phyloP scores from a whole-genome alignment of 2,329 filamentous ascomycete species.

The Rutstroemia sp. region DNA sequence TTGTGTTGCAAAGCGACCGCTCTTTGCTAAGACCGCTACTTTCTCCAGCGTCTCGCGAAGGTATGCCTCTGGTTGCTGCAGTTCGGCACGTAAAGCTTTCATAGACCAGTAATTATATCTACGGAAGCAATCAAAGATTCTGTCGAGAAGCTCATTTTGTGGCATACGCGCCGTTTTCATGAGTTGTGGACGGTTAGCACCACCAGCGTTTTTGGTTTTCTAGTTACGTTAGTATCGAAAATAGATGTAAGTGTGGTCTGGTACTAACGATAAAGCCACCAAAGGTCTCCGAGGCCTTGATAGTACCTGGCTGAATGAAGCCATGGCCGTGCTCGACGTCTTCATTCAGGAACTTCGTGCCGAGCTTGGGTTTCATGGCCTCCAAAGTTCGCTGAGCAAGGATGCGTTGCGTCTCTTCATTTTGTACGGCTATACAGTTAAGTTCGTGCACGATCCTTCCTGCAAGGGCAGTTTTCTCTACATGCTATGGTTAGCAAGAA shows the following conservation, averaged over 20 bases:
- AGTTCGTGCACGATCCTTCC: slow-evolving; percentile 71
- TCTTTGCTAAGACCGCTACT: slow-evolving; percentile 75
- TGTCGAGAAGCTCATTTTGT: slow-evolving; percentile 79
- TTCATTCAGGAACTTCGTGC: slow-evolving; percentile 37
- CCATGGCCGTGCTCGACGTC: slow-evolving; percentile 26
- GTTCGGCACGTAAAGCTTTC: slow-evolving; percentile 67
- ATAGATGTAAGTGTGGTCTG: not conserved
- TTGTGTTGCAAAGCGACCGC: slow-evolving; percentile 75
- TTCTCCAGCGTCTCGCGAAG: slow-evolving; percentile 78
- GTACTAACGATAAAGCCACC: slow-evolving; percentile 50
- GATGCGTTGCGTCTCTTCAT: slow-evolving; percentile 59
- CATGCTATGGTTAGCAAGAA: slow-evolving; percentile 27
- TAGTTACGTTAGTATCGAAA: slow-evolving; percentile 25
- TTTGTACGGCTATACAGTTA: slow-evolving; percentile 64
- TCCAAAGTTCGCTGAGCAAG: slow-evolving; percentile 51
- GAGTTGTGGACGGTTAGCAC: slow-evolving; percentile 57
- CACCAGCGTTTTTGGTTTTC: slow-evolving; percentile 43
- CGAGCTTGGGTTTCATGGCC: slow-evolving; percentile 51
- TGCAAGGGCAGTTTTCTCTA: slow-evolving; percentile 68
- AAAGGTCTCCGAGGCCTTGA: slow-evolving; percentile 36
- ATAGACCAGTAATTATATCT: slow-evolving; percentile 92
- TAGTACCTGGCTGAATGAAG: slow-evolving; percentile 51
- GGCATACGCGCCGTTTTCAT: slow-evolving; percentile 88
- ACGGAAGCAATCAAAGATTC: slow-evolving; percentile 76
- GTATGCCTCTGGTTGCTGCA: slow-evolving; percentile 88